Evolutionary conservation across 2,329 filamentous ascomycete genomes (phyloP).

Genomic region (Thielaviopsis punctulata): DNA sequence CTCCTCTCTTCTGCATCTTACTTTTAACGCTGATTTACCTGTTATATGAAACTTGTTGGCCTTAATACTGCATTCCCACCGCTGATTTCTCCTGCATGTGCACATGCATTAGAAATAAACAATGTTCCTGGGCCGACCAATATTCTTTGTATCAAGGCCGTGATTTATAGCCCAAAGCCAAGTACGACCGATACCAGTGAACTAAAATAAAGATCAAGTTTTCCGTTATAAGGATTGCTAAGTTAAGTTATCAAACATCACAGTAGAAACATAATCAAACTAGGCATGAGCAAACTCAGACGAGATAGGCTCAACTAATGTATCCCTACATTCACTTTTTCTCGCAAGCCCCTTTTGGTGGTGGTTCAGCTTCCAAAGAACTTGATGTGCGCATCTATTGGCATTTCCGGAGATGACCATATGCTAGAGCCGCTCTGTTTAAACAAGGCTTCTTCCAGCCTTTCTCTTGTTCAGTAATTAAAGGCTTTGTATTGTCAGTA

Average conservation of each 20-base stretch:
- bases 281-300: not conserved
- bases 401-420: not conserved
- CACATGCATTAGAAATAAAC: not conserved
- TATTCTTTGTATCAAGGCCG: too few relatives aligned
- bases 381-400: not conserved
- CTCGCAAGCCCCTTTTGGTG: not conserved
- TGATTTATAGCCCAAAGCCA: too few relatives aligned
- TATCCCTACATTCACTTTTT: not conserved
- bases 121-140: conserved; percentile 9
- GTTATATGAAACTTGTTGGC: not conserved
- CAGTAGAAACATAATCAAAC: not conserved
- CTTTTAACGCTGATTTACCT: not conserved
- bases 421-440: not conserved
- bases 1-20: not conserved
- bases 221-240: not conserved
- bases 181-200: too few relatives aligned
- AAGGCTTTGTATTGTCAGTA: too few relatives aligned
- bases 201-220: too few relatives aligned
- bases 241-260: not conserved
- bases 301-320: not conserved
- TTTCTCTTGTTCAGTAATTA: not conserved
- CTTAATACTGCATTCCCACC: conserved; percentile 4
- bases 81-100: conserved; percentile 12
- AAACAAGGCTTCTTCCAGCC: not conserved
- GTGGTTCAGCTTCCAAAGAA: not conserved